Evolutionary conservation across 257 asterid species (phyloP), one percentile per base, ranked within the genome.

Genomic region (Catharanthus roseus): DNA sequence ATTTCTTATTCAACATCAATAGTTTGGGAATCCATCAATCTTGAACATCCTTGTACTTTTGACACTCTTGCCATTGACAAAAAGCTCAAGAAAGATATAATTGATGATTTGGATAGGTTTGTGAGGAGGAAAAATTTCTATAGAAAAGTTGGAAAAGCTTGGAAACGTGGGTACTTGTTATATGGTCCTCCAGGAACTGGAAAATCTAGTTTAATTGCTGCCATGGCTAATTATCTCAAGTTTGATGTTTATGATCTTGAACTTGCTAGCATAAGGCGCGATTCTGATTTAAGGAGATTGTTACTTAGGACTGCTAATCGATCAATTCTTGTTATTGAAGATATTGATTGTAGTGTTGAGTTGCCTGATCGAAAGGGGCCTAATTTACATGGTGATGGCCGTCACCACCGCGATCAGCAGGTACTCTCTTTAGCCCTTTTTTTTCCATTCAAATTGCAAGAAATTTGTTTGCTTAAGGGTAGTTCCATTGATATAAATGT

Each of bases 141-240:
- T 53, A 67, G 88, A 77, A 85, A 82, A 21, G 93, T 90, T 0
- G 97, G 97, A 34, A 79, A 83, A 74, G 93, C 93, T 16, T 90
- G 97, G 97, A 90, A 90, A 77, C 73, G 96, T 36, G 96, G 97
- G 6, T 90, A 88, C 39, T 42, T 90, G 84, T 82, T 90, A 74
- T 81, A 84, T 62, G 95, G 96, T 0, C 96, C 95, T 58, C 97
- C 97, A 0, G 97, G 96, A 24, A 90, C 96, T 0, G 93, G 96
- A 3, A 88, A 90, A 68, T 88, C 96, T 0, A 88, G 96, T 50
- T 71, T 89, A 81, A 82, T 89, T 3, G 96, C 95, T 0, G 96
- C 97, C 4, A 87, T 89, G 78, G 92, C 97, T 0, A 90, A 90
- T 65, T 84, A 90, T 61, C 77, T 90, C 34, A 86, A 80, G 65